Evolutionary conservation across 176 grass and related monocot genomes (phyloP).

Genomic region (barley (Hordeum vulgare)): MorexV3_pseudomolecules_assembly NC_058521.1:532623812-532624311

Average conservation of each 20-base stretch:
- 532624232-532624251: no score
- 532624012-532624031: background rate
- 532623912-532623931: background rate
- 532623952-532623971: background rate
- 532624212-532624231: no score
- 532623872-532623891: conserved; percentile 60
- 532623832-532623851: conserved; percentile 74
- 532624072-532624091: background rate
- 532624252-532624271: no score
- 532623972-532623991: background rate
- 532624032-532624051: background rate
- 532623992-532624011: background rate
- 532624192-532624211: no score
- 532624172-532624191: no score
- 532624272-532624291: no score
- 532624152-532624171: no score
- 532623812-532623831: conserved; percentile 76
- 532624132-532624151: no score
- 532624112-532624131: no score
- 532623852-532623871: conserved; percentile 62
- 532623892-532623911: background rate
- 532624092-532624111: no score
- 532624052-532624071: background rate
- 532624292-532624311: no score
- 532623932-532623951: background rate